Evolutionary conservation across 108 stramenopile genomes (phyloP).

Genomic region (Cyclotella sp.): DNA sequence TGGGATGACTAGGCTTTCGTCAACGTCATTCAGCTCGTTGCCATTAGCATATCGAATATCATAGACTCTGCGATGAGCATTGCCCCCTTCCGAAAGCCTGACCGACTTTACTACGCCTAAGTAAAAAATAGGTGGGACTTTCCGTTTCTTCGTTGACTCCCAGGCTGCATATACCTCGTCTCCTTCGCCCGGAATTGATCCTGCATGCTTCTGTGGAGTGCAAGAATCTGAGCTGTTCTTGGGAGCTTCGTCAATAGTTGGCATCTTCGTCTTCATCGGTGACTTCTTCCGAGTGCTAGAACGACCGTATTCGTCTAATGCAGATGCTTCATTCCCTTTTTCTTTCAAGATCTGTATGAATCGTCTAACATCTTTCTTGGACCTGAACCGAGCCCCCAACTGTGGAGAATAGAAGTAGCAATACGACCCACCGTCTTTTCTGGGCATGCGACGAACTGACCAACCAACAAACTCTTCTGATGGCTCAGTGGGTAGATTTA

Average conservation of each 20-base stretch:
- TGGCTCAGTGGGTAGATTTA: not conserved
- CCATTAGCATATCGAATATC: constrained; percentile 2
- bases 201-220: not conserved
- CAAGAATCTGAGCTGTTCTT: not conserved
- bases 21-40: not conserved
- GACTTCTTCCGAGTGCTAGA: not conserved
- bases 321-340: constrained; percentile 4
- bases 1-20: constrained; percentile 4
- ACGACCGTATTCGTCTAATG: not conserved
- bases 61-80: not conserved
- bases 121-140: not conserved
- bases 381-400: not conserved
- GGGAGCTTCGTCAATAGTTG: not conserved
- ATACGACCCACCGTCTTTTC: not conserved
- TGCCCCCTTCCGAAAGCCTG: not conserved
- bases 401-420: constrained; percentile 1
- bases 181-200: not conserved
- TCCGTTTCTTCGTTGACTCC: not conserved
- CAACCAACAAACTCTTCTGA: not conserved
- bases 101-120: constrained; percentile 3
- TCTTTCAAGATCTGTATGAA: not conserved
- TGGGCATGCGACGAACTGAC: not conserved
- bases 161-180: not conserved
- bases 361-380: not conserved
- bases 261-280: not conserved